These are phyloP conservation scores for Hevea brasiliensis DNA, from an alignment of 345 rosid species.

Conservation along the genomic window DNA sequence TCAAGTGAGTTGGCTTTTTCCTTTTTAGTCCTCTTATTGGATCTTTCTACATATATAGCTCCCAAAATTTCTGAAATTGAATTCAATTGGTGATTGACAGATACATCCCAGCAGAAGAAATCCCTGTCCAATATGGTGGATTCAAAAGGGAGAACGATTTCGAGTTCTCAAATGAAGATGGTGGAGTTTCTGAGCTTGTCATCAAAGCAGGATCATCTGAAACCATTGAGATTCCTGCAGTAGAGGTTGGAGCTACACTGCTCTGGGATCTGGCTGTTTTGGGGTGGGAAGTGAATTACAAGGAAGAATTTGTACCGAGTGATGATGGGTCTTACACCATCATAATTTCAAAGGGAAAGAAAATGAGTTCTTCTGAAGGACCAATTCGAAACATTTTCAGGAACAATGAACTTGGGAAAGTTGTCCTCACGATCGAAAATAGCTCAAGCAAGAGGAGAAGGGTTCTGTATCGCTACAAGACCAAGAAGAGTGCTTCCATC, in stretches of 20 bases:
- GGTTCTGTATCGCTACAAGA: constrained; percentile 67
- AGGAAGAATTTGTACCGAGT: constrained; percentile 74
- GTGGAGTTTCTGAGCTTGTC: constrained; percentile 47
- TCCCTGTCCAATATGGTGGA: constrained; percentile 72
- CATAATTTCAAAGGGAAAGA: constrained; percentile 69
- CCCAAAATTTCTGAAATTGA: not conserved
- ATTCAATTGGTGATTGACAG: constrained; percentile 23
- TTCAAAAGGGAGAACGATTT: constrained; percentile 70
- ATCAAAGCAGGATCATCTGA: constrained; percentile 67
- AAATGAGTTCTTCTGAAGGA: constrained; percentile 45
- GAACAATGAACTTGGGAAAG: constrained; percentile 66
- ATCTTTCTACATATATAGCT: not conserved
- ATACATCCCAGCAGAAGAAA: constrained; percentile 67
- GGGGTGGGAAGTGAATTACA: constrained; percentile 90
- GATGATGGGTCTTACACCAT: constrained; percentile 79
- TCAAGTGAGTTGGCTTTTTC: constrained; percentile 50
- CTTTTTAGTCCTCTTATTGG: too few species aligned
- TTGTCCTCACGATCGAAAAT: constrained; percentile 63
- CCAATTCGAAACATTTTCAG: constrained; percentile 65
- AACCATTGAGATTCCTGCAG: constrained; percentile 59
- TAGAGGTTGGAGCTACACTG: constrained; percentile 57
- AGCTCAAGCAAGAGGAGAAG: constrained; percentile 72
- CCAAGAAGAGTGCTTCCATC: constrained; percentile 43
- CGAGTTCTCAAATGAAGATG: constrained; percentile 54
- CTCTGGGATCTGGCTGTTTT: constrained; percentile 71